Conservation (phyloP, 1,284 basidiomycete genomes). For the Trichosporon sp. region DNA sequence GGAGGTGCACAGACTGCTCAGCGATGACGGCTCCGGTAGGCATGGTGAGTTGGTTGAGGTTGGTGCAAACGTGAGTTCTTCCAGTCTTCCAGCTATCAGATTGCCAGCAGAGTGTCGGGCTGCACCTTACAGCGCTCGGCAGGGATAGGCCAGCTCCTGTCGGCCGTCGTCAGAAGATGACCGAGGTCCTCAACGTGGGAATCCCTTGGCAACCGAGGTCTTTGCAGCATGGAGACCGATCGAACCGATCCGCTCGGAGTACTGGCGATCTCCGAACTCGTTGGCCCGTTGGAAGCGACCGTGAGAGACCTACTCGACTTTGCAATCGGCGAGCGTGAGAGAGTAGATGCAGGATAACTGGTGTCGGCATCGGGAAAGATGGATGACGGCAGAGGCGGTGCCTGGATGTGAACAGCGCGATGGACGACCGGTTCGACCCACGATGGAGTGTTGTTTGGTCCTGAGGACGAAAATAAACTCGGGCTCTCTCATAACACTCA, state of each 20-base stretch:
- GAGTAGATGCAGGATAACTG: neutral
- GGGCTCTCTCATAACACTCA: neutral
- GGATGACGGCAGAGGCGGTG: neutral
- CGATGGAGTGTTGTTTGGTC: neutral
- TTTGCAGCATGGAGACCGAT: neutral
- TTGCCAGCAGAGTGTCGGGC: neutral
- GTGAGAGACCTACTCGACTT: neutral
- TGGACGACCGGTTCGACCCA: neutral
- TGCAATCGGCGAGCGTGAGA: neutral
- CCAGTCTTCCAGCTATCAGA: neutral
- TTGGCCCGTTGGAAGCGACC: neutral
- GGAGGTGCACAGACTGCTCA: neutral
- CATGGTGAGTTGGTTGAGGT: neutral
- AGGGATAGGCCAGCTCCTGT: neutral
- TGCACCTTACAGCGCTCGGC: neutral
- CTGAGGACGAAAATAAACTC: neutral
- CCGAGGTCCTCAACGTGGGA: neutral
- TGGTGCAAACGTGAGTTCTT: neutral
- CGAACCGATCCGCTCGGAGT: neutral
- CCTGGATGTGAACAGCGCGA: constrained; percentile 1
- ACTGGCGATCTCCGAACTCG: neutral
- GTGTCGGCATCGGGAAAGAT: neutral
- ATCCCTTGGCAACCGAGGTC: neutral
- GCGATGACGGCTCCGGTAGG: constrained; percentile 8
- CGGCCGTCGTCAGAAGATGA: neutral